These are phyloP conservation scores for Rubia yunnanensis DNA, from an alignment of 257 asterid genomes.

Conservation along the genomic window DNA sequence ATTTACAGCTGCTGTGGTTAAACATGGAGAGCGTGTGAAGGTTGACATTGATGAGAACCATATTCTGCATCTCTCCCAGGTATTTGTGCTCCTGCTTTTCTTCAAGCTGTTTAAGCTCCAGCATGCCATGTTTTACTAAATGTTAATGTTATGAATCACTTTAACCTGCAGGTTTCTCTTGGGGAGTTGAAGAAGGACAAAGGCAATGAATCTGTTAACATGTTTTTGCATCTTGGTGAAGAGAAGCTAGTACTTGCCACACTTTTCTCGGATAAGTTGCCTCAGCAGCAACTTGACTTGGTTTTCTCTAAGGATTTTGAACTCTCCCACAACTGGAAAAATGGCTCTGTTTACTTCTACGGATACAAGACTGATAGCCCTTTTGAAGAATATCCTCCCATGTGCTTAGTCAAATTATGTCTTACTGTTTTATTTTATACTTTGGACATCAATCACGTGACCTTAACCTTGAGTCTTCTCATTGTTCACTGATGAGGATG, in stretches of 20 bases:
- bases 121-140: neutral
- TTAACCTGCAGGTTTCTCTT: conserved; percentile 42
- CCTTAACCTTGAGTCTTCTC: conserved; percentile 39
- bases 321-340: conserved; percentile 67
- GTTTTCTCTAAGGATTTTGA: conserved; percentile 50
- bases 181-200: conserved; percentile 58
- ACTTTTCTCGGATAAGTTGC: conserved; percentile 54
- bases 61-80: conserved; percentile 83
- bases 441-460: conserved; percentile 1
- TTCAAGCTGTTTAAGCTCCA: neutral
- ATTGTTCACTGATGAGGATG: conserved; percentile 25
- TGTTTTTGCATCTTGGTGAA: conserved; percentile 49
- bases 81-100: conserved; percentile 2
- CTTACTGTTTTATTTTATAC: neutral
- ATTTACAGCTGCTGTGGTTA: conserved; percentile 52
- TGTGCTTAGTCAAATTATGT: neutral
- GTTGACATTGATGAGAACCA: conserved; percentile 43
- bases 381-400: conserved; percentile 56
- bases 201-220: conserved; percentile 33
- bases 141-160: neutral
- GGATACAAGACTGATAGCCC: conserved; percentile 57
- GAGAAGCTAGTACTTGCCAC: conserved; percentile 72
- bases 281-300: conserved; percentile 70
- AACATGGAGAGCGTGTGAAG: conserved; percentile 42
- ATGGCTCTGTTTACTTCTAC: conserved; percentile 60